A percentile compares a stretch with the other conserved stretches of the same genome.
Conservation (phyloP, 495 filamentous ascomycete genomes). For the Cercophora sp. region DNA sequence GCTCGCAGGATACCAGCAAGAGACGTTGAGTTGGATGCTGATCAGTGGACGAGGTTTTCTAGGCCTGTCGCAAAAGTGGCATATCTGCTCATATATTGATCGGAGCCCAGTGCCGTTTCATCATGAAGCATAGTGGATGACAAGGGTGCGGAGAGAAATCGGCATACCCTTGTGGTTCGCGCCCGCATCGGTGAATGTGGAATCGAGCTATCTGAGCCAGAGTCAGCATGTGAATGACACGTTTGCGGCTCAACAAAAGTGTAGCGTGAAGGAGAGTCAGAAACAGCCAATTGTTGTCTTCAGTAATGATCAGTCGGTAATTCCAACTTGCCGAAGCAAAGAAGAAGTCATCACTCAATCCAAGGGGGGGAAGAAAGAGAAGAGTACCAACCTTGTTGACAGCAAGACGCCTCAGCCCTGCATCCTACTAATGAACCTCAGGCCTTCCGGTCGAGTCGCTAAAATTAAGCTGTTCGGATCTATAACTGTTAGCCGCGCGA, state of each 20-base stretch:
- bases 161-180: too few relatives aligned
- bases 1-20: not conserved
- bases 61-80: conserved; percentile 97
- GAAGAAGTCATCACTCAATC: conserved; percentile 74
- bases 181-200: too few relatives aligned
- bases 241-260: not conserved
- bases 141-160: too few relatives aligned
- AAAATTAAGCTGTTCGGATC: too few relatives aligned
- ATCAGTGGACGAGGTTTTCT: conserved; percentile 99
- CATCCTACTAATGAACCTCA: not conserved
- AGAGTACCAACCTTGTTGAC: too few relatives aligned
- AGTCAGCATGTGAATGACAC: not conserved
- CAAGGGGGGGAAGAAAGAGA: too few relatives aligned
- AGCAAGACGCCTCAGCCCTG: too few relatives aligned
- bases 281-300: conserved; percentile 84
- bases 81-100: conserved; percentile 75
- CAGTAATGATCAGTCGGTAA: conserved; percentile 95
- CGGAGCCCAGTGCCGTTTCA: conserved; percentile 99
- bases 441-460: conserved; percentile 1
- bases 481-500: conserved; percentile 13
- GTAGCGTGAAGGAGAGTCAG: conserved; percentile 55
- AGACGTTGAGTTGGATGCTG: conserved; percentile 2
- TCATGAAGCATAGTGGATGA: conserved; percentile 52
- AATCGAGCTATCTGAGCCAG: too few relatives aligned
- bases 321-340: conserved; percentile 93